Conservation (phyloP, 116 monocot genomes). For the Dioscorea cayenensis region DNA sequence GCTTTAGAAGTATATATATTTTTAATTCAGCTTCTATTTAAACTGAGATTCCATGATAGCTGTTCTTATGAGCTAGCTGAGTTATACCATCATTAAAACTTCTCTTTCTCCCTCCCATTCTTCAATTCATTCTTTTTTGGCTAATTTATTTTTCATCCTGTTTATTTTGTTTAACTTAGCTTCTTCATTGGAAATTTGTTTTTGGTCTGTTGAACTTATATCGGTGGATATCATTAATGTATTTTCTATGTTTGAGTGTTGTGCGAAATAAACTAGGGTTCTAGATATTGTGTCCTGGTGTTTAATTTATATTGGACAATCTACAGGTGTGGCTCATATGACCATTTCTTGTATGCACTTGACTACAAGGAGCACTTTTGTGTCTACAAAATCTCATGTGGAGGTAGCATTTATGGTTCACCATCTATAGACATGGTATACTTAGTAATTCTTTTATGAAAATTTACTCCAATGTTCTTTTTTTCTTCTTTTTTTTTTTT, state of each 20-base stretch:
- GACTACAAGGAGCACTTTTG: conserved; percentile 52
- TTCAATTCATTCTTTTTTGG: too few relatives aligned
- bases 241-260: not conserved
- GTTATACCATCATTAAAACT: too few relatives aligned
- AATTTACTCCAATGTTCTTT: too few relatives aligned
- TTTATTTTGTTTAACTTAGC: too few relatives aligned
- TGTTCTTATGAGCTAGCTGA: not conserved
- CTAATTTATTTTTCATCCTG: too few relatives aligned
- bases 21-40: not conserved
- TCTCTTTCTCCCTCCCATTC: too few relatives aligned
- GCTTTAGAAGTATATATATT: not conserved
- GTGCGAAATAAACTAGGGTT: not conserved
- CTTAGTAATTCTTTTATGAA: not conserved
- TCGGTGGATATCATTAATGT: not conserved
- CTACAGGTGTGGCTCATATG: conserved; percentile 92
- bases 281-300: not conserved
- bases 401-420: conserved; percentile 87
- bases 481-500: too few relatives aligned
- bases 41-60: not conserved
- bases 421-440: conserved; percentile 71
- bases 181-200: too few relatives aligned
- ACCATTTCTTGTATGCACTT: conserved; percentile 72
- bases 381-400: conserved; percentile 60
- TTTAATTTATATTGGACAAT: not conserved
- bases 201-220: too few relatives aligned